Conservation (phyloP, 371 early-diverging fungal genomes). For the Mortierella sp. region DNA sequence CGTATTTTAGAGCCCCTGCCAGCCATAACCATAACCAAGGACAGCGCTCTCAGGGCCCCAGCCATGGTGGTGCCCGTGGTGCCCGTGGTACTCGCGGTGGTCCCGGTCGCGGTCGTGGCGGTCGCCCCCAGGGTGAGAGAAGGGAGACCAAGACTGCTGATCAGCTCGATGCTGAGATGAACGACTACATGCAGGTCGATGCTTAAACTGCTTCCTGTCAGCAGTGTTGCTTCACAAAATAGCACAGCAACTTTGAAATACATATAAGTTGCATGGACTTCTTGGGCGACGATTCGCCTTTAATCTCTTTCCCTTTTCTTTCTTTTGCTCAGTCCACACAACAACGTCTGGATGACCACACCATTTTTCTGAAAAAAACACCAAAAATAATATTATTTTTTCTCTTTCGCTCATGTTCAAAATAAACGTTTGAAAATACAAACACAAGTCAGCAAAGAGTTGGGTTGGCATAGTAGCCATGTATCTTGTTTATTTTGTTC, state of each 20-base stretch:
- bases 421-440: constrained; percentile 7
- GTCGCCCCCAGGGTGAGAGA: constrained; percentile 52
- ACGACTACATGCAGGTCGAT: constrained; percentile 76
- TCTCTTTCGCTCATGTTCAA: neutral
- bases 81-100: constrained; percentile 39
- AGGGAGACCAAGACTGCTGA: constrained; percentile 67
- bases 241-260: neutral
- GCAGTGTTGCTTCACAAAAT: neutral
- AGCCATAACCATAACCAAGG: constrained; percentile 19
- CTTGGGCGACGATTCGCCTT: neutral
- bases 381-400: neutral
- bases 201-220: constrained; percentile 24
- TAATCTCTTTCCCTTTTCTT: neutral
- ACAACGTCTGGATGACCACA: constrained; percentile 2
- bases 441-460: no score
- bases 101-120: constrained; percentile 57
- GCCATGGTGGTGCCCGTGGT: constrained; percentile 41
- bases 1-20: constrained; percentile 23
- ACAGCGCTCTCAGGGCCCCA: constrained; percentile 33
- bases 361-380: neutral
- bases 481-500: neutral
- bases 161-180: constrained; percentile 83
- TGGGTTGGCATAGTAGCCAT: no score
- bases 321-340: neutral
- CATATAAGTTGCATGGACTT: neutral